A percentile compares a stretch with the other conserved stretches of the same genome.
Evolutionary conservation across 1,284 basidiomycete species (phyloP).

Genomic region (Cryptococcus sp.): DNA sequence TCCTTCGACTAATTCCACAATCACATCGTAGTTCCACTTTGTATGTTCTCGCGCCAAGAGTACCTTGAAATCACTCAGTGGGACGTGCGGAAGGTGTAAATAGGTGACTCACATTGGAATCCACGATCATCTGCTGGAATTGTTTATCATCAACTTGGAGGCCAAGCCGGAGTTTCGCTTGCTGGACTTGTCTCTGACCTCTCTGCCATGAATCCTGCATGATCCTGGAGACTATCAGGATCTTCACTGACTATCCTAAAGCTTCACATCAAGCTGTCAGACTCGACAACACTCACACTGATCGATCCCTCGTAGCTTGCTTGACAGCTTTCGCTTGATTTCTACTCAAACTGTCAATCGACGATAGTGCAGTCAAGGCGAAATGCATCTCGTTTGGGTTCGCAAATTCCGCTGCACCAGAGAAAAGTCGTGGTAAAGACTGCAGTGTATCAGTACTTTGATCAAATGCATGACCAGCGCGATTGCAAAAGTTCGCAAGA

Average conservation of each 20-base stretch:
- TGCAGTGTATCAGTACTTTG: slow-evolving; percentile 33
- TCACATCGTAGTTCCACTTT: slow-evolving; percentile 86
- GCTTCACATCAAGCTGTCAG: neutral
- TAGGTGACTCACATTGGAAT: slow-evolving; percentile 63
- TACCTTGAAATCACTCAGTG: slow-evolving; percentile 54
- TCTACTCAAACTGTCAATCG: slow-evolving; percentile 87
- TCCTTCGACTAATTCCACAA: slow-evolving; percentile 87
- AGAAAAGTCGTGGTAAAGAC: slow-evolving; percentile 81
- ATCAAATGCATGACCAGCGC: neutral
- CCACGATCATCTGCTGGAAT: slow-evolving; percentile 75
- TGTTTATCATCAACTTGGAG: slow-evolving; percentile 91
- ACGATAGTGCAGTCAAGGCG: slow-evolving; percentile 76
- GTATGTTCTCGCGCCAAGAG: slow-evolving; percentile 81
- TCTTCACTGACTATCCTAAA: neutral
- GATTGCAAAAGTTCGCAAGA: neutral
- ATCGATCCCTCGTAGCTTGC: slow-evolving; percentile 7
- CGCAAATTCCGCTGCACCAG: slow-evolving; percentile 71
- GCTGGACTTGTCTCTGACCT: slow-evolving; percentile 85
- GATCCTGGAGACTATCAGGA: neutral
- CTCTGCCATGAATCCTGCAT: slow-evolving; percentile 74
- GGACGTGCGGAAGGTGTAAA: too few relatives aligned
- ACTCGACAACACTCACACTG: slow-evolving; percentile 6
- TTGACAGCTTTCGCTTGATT: slow-evolving; percentile 52
- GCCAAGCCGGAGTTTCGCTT: slow-evolving; percentile 77
- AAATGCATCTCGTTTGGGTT: slow-evolving; percentile 61